Conservation (phyloP, 495 filamentous ascomycete genomes). For the Aspergillus bridgeri region DNA sequence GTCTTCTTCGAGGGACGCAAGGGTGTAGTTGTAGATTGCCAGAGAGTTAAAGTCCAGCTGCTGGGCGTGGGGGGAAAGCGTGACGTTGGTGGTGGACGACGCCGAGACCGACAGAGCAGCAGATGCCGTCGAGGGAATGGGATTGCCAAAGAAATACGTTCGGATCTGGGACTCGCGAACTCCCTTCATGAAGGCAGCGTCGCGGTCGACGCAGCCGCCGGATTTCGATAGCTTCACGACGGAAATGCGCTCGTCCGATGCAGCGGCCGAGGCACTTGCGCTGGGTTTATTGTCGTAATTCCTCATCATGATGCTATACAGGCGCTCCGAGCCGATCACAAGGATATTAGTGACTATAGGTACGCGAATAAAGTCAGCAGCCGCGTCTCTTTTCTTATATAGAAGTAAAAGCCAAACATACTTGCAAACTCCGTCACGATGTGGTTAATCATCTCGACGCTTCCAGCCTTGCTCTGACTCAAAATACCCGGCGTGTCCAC, state of each 20-base stretch:
- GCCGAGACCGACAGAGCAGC: slow-evolving; percentile 31
- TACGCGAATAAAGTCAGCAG: slow-evolving; percentile 4
- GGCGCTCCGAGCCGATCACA: slow-evolving; percentile 76
- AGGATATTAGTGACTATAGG: slow-evolving; percentile 68
- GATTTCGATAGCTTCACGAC: slow-evolving; percentile 82
- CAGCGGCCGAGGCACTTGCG: slow-evolving; percentile 40
- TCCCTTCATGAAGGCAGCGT: slow-evolving; percentile 68
- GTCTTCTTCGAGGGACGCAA: slow-evolving; percentile 43
- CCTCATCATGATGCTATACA: slow-evolving; percentile 73
- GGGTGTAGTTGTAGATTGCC: slow-evolving; percentile 61
- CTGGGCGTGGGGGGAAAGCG: slow-evolving; percentile 81
- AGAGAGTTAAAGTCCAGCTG: slow-evolving; percentile 70
- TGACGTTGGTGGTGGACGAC: slow-evolving; percentile 50
- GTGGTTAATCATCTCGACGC: slow-evolving; percentile 74
- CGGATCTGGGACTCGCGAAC: slow-evolving; percentile 70
- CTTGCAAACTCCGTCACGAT: slow-evolving; percentile 83
- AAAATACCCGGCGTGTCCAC: slow-evolving; percentile 80
- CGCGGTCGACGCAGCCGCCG: slow-evolving; percentile 81
- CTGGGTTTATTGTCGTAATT: slow-evolving; percentile 66
- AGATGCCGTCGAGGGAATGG: slow-evolving; percentile 34
- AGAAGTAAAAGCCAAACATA: slow-evolving; percentile 32
- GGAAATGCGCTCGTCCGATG: slow-evolving; percentile 58
- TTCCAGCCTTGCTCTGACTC: slow-evolving; percentile 54
- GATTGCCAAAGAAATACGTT: slow-evolving; percentile 90
- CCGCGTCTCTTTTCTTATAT: background rate